Evolutionary conservation across 1,284 basidiomycete species (phyloP), one percentile per base, ranked within the genome.

Genomic region (Tranzscheliella williamsii): DNA sequence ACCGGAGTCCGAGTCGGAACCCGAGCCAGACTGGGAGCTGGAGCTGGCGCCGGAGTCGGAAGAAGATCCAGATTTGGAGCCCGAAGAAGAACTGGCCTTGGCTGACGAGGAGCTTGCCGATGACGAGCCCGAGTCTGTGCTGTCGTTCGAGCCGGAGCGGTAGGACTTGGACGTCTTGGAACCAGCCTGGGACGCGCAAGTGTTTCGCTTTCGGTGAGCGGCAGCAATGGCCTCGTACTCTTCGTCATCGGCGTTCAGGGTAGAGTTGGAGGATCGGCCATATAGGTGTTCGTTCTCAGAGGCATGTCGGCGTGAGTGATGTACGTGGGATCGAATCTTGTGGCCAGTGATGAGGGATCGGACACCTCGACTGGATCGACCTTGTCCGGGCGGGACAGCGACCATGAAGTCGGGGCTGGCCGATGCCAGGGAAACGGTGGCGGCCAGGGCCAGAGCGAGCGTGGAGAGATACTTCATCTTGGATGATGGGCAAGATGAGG

Each of bases 381-480:
- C 52, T 31, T 66, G 63, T 37, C 56, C 63, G n/a, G 53, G 56
- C 29, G 53, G 49, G 34, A 57, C 20, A 40, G 53, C 46, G 15
- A 57, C 33, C 34, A 45, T 35, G 4, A 27, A 22, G 21, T 62
- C 58, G 15, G 47, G 43, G 33, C 42, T 43, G 27, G 49, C 51
- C 44, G 51, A 56, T 17, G 35, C 47, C 30, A 57, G 17, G 15
- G 46, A 21, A 26, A 60, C 5, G 38, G 56, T 48, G 41, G 57
- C 48, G 36, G 57, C 52, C 15, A 66, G 42, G 17, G 63, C 57
- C 52, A 56, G 23, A 46, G 48, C 52, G 43, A 66, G 48, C 42
- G 63, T 40, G 39, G 56, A 52, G 41, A 61, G 52, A 45, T 56
- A 52, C 57, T 66, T 65, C 62, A 65, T 65, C 35, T 39, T 58